Evolutionary conservation across 2,329 filamentous ascomycete genomes (phyloP).

Genomic region (Hypomyces rosellus): DNA sequence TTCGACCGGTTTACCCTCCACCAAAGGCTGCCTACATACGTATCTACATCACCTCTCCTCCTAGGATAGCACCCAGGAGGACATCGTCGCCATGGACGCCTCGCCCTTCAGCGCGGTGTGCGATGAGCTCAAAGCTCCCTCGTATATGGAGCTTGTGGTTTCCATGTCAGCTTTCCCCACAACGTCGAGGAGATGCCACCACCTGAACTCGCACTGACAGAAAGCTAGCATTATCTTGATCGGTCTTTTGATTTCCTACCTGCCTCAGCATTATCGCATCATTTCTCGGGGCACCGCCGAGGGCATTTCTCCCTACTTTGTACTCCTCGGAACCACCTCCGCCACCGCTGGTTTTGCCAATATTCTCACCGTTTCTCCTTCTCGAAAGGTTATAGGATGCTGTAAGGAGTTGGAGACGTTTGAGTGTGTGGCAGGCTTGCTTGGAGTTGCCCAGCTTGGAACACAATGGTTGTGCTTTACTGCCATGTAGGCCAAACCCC

Average conservation of each 20-base stretch:
- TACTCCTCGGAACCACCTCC: slow-evolving; percentile 87
- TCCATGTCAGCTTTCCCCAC: slow-evolving; percentile 41
- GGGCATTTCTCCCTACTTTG: slow-evolving; percentile 91
- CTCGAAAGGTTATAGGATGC: slow-evolving; percentile 75
- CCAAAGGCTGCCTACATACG: not conserved
- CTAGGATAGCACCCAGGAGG: not conserved
- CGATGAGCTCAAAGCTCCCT: slow-evolving; percentile 46
- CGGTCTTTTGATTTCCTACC: slow-evolving; percentile 86
- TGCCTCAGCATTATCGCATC: slow-evolving; percentile 92
- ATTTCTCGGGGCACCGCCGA: slow-evolving; percentile 79
- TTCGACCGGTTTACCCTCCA: not conserved
- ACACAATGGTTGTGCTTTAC: slow-evolving; percentile 90
- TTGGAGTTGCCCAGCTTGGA: slow-evolving; percentile 87
- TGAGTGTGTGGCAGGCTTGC: slow-evolving; percentile 75
- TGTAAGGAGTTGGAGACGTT: slow-evolving; percentile 75
- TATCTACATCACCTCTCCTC: not conserved
- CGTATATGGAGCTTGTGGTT: slow-evolving; percentile 48
- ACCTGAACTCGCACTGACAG: not conserved
- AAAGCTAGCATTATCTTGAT: slow-evolving; percentile 62
- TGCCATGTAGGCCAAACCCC: slow-evolving; percentile 62
- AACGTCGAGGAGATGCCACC: not conserved
- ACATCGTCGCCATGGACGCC: slow-evolving; percentile 13
- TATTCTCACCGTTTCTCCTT: slow-evolving; percentile 81
- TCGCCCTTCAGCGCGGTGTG: slow-evolving; percentile 27
- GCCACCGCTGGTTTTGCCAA: slow-evolving; percentile 87